Percentiles rank a stretch among this genome's conserved stretches.
These are phyloP conservation scores for Penicillium roqueforti DNA, from an alignment of 495 filamentous ascomycete species.

Conservation along the genomic window DNA sequence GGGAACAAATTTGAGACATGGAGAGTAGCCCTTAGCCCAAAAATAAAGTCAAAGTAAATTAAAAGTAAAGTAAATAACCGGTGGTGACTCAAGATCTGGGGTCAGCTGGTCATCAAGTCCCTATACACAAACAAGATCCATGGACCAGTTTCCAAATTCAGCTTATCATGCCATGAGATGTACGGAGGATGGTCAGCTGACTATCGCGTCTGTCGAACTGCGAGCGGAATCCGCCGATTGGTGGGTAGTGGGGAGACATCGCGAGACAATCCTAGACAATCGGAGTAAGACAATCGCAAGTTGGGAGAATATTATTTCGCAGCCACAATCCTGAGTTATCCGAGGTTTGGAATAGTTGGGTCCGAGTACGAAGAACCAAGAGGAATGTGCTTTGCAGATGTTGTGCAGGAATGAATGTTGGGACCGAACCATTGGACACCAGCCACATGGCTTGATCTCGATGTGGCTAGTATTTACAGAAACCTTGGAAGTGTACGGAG, in stretches of 20 bases:
- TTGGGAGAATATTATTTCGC: background rate
- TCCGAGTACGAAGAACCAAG: background rate
- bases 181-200: conserved; percentile 12
- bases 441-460: conserved; percentile 3
- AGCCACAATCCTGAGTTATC: conserved; percentile 2
- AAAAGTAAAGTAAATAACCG: background rate
- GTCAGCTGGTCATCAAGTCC: conserved; percentile 6
- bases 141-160: conserved; percentile 4
- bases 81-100: conserved; percentile 6
- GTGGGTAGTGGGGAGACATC: conserved; percentile 2
- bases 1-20: background rate
- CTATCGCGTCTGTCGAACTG: conserved; percentile 1
- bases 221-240: conserved; percentile 9
- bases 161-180: conserved; percentile 2
- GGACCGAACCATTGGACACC: background rate
- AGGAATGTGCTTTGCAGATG: background rate
- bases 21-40: background rate
- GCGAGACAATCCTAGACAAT: conserved; percentile 4
- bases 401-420: background rate
- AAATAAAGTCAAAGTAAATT: background rate
- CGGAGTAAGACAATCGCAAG: conserved; percentile 4
- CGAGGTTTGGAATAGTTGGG: background rate
- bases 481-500: background rate
- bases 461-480: conserved; percentile 10
- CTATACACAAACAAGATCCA: conserved; percentile 1